Evolutionary conservation across 2,329 filamentous ascomycete genomes (phyloP), one percentile per base, ranked within the genome.

Genomic region (Cladosporium sp.): DNA sequence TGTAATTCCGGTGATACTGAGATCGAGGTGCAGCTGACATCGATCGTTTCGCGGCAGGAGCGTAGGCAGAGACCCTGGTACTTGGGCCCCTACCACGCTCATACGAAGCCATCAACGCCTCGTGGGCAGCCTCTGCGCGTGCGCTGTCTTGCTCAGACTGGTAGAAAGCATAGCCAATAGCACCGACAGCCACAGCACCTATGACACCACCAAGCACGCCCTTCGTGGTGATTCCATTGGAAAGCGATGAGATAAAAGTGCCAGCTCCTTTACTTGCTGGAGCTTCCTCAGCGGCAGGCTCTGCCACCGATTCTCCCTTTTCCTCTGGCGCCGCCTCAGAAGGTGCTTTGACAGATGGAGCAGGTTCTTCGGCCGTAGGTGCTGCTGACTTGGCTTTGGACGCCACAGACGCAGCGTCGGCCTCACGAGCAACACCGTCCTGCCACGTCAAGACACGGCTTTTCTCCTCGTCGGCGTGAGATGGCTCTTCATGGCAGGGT

Each of bases 121-220:
- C 49, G 44, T 70, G 59, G 23, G 78, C 79, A 5, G 75, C 70
- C 68, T 83, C 81, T 66, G 80, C 79, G 67, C 75, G 76, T 26
- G 79, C 78, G 67, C 80, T 82, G 61, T 81, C 79, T 60, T 75
- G 73, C 69, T 90, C 88, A 66, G 84, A 83, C 26, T 55, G 61
- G 50, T 63, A 63, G 61, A 63, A 63, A 21, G 61, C 61, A 46
- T 63, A 63, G 18, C 49, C 61, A 2, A 63, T 35, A 14, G 50
- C 61, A 33, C 50, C 61, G 35, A 52, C 50, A 8, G 61, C 61
- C 23, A 63, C 61, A 56, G 61, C 61, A 31, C 61, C 61, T 14
- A 63, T 63, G 35, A 46, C 61, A 23, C 61, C 61, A 28, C 61
- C 61, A 12, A 63, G 61, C 6, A 63, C 52, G 10, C 35, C 50